A percentile compares a stretch with the other conserved stretches of the same genome.
Evolutionary conservation across 2,329 filamentous ascomycete genomes (phyloP).

Genomic region (Alternaria longipes): DNA sequence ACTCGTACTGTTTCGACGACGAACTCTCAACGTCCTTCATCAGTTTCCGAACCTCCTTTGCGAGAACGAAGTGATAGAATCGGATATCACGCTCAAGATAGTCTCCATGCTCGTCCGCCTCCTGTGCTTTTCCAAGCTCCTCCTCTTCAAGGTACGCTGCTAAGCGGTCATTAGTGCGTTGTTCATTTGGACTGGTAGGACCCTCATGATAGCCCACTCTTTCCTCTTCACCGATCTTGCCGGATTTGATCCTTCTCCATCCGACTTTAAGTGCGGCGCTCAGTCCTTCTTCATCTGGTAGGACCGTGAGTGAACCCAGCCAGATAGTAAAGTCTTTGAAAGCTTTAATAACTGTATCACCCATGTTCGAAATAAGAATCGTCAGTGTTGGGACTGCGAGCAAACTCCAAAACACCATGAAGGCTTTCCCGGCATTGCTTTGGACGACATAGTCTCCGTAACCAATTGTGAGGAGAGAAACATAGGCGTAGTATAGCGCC

Average conservation of each 20-base stretch:
- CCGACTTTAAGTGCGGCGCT: slow-evolving; percentile 46
- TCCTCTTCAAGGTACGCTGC: slow-evolving; percentile 53
- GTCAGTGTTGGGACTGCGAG: slow-evolving; percentile 65
- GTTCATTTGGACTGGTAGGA: slow-evolving; percentile 18
- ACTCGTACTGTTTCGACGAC: slow-evolving; percentile 53
- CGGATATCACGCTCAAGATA: slow-evolving; percentile 58
- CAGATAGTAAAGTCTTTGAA: slow-evolving; percentile 66
- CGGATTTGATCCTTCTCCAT: slow-evolving; percentile 34
- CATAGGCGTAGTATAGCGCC: slow-evolving; percentile 63
- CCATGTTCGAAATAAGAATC: slow-evolving; percentile 64
- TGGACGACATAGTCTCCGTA: slow-evolving; percentile 61
- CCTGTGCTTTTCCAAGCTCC: slow-evolving; percentile 54
- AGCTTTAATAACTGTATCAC: slow-evolving; percentile 63
- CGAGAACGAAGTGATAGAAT: slow-evolving; percentile 61
- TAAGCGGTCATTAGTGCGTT: slow-evolving; percentile 43
- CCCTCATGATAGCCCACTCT: slow-evolving; percentile 16
- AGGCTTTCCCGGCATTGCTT: slow-evolving; percentile 62
- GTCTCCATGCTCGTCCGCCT: slow-evolving; percentile 55
- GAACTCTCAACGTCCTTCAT: slow-evolving; percentile 54
- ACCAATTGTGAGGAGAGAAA: slow-evolving; percentile 63
- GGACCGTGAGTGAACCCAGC: slow-evolving; percentile 63
- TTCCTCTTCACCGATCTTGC: slow-evolving; percentile 29
- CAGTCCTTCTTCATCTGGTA: slow-evolving; percentile 60
- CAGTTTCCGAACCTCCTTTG: slow-evolving; percentile 55
- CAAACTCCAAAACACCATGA: slow-evolving; percentile 67